Evolutionary conservation across 2,329 filamentous ascomycete species (phyloP).

Genomic region (Colletotrichum scovillei): DNA sequence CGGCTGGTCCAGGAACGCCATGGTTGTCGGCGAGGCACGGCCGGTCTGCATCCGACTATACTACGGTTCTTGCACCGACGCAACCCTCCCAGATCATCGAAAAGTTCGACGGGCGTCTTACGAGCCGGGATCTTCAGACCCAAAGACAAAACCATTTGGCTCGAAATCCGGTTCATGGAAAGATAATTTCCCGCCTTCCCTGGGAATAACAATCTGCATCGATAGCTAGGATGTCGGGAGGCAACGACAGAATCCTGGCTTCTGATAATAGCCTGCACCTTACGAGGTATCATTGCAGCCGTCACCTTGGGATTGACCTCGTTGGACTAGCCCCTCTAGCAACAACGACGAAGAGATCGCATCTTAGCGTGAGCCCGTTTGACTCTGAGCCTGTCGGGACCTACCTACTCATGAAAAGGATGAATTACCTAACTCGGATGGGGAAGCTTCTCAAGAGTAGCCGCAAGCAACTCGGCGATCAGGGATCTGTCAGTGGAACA

Average conservation of each 20-base stretch:
- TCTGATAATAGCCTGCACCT: neutral
- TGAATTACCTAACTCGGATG: neutral
- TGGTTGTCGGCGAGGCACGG: neutral
- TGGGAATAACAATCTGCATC: neutral
- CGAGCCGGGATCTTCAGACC: neutral
- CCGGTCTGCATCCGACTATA: too few species aligned
- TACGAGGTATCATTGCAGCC: neutral
- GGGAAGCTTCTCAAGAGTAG: neutral
- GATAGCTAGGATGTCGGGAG: neutral
- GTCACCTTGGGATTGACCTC: neutral
- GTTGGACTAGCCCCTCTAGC: neutral
- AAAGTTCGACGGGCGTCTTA: neutral
- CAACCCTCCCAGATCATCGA: neutral
- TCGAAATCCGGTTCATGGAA: conserved; percentile 19
- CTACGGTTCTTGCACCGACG: neutral
- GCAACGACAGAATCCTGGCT: neutral
- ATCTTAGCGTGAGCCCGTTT: neutral
- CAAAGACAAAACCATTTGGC: neutral
- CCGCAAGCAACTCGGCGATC: neutral
- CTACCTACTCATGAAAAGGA: neutral
- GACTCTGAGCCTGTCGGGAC: too few species aligned
- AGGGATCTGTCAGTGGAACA: neutral
- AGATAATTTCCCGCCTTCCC: conserved; percentile 12
- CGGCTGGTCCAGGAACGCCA: too few species aligned
- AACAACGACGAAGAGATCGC: neutral